Evolutionary conservation across 495 filamentous ascomycete genomes (phyloP), one percentile per base, ranked within the genome.

Genomic region (Penicillium flavigenum): DNA sequence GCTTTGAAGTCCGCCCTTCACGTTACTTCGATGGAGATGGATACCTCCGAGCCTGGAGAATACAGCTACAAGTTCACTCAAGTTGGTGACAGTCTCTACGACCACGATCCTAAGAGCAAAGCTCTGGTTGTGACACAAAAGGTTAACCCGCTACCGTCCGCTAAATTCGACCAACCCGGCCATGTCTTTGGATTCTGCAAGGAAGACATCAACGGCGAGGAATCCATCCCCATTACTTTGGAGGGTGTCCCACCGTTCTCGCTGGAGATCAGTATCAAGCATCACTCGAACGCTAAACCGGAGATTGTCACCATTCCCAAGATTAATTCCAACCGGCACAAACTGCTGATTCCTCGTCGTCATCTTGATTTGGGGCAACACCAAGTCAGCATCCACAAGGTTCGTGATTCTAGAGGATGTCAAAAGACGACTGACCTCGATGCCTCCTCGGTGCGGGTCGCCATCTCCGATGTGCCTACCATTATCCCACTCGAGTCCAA

Each of bases 131-230:
- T 98, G 3, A 80, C 88, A 42, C 94, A 98, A 65, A 85, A 78
- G 22, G 91, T 98, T 26, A 86, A 95, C 68, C 75, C 88, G 17
- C 85, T 88, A 31, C 94, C 94, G 0, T 83, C 84, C 10, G 93
- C 90, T 20, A 75, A 78, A 12, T 98, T 98, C 63, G 80, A 80
- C 51, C 88, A 89, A 58, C 90, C 91, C 3, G 93, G 91, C n/a
- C 92, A 92, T 68, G 91, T 91, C 4, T 96, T 96, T 76, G 94
- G 90, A 58, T 96, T 91, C 72, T 98, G 94, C 76, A 86, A 91
- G 62, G 85, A 88, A 38, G 91, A 95, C 56, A 79, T 85, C n/a
- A 81, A 79, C 43, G 86, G 85, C 41, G 88, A 91, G 51, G 91
- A 98, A 66, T 81, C 86, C 10, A 92, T 98, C 54, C 92, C 94